Conservation (phyloP, 2,329 filamentous ascomycete genomes). For the Tolypocladium paradoxum region DNA sequence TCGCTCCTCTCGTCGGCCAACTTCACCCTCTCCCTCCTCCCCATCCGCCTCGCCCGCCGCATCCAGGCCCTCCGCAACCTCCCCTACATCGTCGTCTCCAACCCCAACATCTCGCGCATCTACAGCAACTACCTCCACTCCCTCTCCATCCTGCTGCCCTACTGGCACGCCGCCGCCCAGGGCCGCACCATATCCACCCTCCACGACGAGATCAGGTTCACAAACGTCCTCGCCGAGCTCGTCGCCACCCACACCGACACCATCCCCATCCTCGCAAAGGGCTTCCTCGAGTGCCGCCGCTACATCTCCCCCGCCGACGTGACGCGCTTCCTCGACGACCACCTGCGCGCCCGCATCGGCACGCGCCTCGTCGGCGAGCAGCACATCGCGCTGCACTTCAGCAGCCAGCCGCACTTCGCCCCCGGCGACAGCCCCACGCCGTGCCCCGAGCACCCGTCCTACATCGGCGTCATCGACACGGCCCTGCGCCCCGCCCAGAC, state of each 20-base stretch:
- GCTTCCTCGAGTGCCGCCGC: slow-evolving; percentile 84
- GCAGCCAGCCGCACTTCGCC: slow-evolving; percentile 58
- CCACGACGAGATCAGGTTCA: slow-evolving; percentile 84
- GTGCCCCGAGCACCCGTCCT: slow-evolving; percentile 47
- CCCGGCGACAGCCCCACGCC: slow-evolving; percentile 37
- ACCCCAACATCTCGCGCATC: slow-evolving; percentile 86
- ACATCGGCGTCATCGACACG: slow-evolving; percentile 94
- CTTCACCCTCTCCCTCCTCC: slow-evolving; percentile 87
- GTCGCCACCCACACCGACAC: slow-evolving; percentile 92
- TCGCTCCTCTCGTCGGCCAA: slow-evolving; percentile 85
- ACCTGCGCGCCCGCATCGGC: slow-evolving; percentile 86
- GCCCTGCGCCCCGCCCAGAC: slow-evolving; percentile 71
- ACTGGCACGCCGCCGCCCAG: slow-evolving; percentile 41
- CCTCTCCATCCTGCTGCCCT: slow-evolving; percentile 79
- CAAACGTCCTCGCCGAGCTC: slow-evolving; percentile 86
- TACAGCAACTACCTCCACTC: slow-evolving; percentile 96
- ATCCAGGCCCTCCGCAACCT: slow-evolving; percentile 89
- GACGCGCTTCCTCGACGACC: slow-evolving; percentile 86
- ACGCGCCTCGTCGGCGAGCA: slow-evolving; percentile 92
- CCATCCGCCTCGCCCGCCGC: slow-evolving; percentile 83
- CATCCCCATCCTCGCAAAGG: slow-evolving; percentile 81
- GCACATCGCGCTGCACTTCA: slow-evolving; percentile 80
- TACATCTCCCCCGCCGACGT: slow-evolving; percentile 78
- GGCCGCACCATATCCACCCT: slow-evolving; percentile 41
- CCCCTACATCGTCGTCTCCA: slow-evolving; percentile 97